A percentile compares a stretch with the other conserved stretches of the same genome.
These are phyloP conservation scores for Chlamydomonas incerta DNA, from an alignment of 139 green algal genomes.

Conservation along the genomic window DNA sequence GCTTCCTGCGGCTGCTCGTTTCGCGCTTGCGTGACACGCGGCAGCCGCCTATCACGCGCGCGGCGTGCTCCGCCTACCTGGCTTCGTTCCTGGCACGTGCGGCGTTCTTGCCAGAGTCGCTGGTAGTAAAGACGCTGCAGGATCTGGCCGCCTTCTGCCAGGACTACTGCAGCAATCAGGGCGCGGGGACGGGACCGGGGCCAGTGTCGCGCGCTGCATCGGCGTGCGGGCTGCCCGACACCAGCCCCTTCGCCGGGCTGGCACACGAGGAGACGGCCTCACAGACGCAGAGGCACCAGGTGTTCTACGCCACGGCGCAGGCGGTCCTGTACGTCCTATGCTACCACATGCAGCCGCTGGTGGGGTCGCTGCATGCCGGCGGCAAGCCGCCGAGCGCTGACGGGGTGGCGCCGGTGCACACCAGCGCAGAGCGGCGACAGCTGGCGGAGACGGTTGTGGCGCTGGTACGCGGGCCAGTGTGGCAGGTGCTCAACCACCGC, in stretches of 20 bases:
- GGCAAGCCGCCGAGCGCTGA: background rate
- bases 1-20: slow-evolving; percentile 61
- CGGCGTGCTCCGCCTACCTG: slow-evolving; percentile 85
- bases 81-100: slow-evolving; percentile 89
- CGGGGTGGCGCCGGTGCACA: background rate
- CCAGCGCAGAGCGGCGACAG: background rate
- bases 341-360: slow-evolving; percentile 86
- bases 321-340: slow-evolving; percentile 91
- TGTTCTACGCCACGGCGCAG: slow-evolving; percentile 55
- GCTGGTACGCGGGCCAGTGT: slow-evolving; percentile 60
- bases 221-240: background rate
- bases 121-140: slow-evolving; percentile 68
- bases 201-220: background rate
- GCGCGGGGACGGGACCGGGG: background rate
- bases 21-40: slow-evolving; percentile 61
- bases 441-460: slow-evolving; percentile 49
- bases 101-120: slow-evolving; percentile 61
- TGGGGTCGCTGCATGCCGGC: slow-evolving; percentile 39
- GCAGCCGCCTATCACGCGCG: slow-evolving; percentile 73
- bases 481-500: slow-evolving; percentile 63
- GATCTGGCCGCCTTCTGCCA: slow-evolving; percentile 45
- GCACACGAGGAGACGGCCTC: background rate
- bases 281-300: slow-evolving; percentile 48
- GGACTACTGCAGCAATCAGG: slow-evolving; percentile 49
- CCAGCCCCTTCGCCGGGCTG: background rate